Percentiles rank a stretch among this genome's conserved stretches.
Conservation (phyloP, 2,329 filamentous ascomycete genomes). For the Aureobasidium leucospermi region DNA sequence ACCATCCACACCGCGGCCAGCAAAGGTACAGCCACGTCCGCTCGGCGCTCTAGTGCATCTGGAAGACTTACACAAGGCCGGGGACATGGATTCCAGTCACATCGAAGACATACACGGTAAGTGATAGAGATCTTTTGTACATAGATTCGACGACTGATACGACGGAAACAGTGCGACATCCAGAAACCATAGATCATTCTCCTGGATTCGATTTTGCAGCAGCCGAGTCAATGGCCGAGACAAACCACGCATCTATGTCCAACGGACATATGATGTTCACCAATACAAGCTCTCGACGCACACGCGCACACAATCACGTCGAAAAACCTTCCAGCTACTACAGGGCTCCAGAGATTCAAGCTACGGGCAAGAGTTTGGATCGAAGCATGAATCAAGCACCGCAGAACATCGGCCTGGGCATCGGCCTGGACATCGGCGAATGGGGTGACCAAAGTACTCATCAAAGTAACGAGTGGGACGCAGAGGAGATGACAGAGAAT, state of each 20-base stretch:
- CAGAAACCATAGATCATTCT: too few relatives aligned
- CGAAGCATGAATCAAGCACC: neutral
- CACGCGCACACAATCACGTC: neutral
- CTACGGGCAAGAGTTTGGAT: neutral
- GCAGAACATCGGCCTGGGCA: neutral
- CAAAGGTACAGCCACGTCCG: neutral
- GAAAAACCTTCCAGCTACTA: neutral
- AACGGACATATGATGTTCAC: neutral
- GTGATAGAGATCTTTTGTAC: neutral
- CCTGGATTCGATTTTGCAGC: neutral
- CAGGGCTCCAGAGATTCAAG: neutral
- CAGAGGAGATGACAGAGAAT: conserved; percentile 6
- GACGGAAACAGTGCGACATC: neutral
- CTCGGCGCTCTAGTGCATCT: neutral
- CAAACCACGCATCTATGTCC: neutral
- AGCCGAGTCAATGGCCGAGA: neutral
- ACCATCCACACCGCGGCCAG: neutral
- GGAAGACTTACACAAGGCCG: neutral
- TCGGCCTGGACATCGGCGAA: neutral
- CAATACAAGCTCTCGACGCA: neutral
- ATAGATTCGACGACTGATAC: neutral
- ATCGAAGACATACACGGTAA: neutral
- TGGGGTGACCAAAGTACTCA: neutral
- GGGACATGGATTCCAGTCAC: neutral
- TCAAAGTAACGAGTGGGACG: neutral